Base-by-base conservation (phyloP, 1,284 basidiomycete genomes). In the Polyporus tsugae region DNA sequence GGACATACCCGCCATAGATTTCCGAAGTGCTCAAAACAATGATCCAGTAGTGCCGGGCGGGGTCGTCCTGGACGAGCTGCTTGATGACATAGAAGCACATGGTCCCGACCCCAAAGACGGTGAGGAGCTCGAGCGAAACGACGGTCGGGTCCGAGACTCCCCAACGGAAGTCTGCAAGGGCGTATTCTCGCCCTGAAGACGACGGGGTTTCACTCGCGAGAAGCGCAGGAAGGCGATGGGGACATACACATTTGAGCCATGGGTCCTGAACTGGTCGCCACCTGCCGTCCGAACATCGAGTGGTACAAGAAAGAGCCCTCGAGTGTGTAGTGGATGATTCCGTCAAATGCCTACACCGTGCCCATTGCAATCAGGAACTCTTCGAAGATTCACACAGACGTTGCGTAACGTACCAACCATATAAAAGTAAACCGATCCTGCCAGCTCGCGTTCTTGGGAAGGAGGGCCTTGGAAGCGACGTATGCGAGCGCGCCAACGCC, bases 81-180 rank as follows among this genome's bases (percentile, higher is more conserved):
- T 85, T 86, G 60, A 92, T 81, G 72, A 93, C 88, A 70, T 89
- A 92, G 77, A 85, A 89, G 75, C 90, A 91, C 63, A 94, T 74
- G 0, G 91, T 89, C 0, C 89, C 93, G 33, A 87, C 91, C 35
- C 91, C 92, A 36, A 95, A 82, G 13, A 95, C 94, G 6, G 94
- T 95, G 71, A 95, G 82, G 62, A 95, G 79, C 78, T 95, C 94
- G 53, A 95, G 87, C 6, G 92, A 90, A 53, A 95, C 92, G 59
- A 95, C 72, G 0, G 91, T 92, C 1, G 92, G 86, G 73, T 95
- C 93, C 0, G 93, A 84, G 38, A 85, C 78, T 17, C 92, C 94
- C 94, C 94, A 95, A 59, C 93, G 87, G 67, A 86, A 86, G 75
- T 95, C 94, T 11, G 93, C 94, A 7, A 84, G 83, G n/a, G 91